Conservation (phyloP, 2,329 filamentous ascomycete genomes). For the Bipolaris sorokiniana region DNA sequence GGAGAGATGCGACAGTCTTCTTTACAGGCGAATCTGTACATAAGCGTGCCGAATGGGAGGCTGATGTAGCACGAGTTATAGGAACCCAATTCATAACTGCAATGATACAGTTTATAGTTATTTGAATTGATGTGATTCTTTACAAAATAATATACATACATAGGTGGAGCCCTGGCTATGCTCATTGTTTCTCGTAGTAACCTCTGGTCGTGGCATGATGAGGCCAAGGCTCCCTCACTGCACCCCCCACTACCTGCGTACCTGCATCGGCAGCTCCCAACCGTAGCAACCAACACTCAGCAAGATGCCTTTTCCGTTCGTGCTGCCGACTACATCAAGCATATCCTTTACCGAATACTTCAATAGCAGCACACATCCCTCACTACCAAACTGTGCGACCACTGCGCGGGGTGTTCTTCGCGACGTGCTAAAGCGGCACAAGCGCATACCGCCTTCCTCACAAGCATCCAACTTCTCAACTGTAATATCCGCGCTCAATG, state of each 20-base stretch:
- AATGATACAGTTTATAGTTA: slow-evolving; percentile 7
- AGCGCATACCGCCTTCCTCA: slow-evolving; percentile 75
- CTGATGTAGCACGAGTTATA: slow-evolving; percentile 10
- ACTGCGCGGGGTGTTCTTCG: slow-evolving; percentile 83
- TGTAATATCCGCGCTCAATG: slow-evolving; percentile 71
- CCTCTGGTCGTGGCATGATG: slow-evolving; percentile 15
- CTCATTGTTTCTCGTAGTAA: not conserved
- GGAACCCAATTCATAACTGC: slow-evolving; percentile 12
- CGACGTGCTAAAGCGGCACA: slow-evolving; percentile 85
- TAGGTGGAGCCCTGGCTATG: not conserved
- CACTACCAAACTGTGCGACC: slow-evolving; percentile 80
- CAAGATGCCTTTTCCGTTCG: slow-evolving; percentile 86
- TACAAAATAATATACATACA: not conserved
- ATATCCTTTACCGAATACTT: slow-evolving; percentile 82
- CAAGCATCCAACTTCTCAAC: slow-evolving; percentile 73
- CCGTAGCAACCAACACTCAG: slow-evolving; percentile 17
- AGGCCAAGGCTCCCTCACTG: slow-evolving; percentile 28
- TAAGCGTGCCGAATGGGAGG: slow-evolving; percentile 33
- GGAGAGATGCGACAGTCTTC: slow-evolving; percentile 21
- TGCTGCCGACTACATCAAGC: slow-evolving; percentile 85
- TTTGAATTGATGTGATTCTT: slow-evolving; percentile 8
- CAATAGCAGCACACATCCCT: slow-evolving; percentile 82
- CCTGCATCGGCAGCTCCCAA: slow-evolving; percentile 30
- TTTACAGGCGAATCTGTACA: slow-evolving; percentile 37
- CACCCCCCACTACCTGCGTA: slow-evolving; percentile 36